phyloP scores from a whole-genome alignment of 108 stramenopile genomes.

The Cyclotella kingstonii region DNA sequence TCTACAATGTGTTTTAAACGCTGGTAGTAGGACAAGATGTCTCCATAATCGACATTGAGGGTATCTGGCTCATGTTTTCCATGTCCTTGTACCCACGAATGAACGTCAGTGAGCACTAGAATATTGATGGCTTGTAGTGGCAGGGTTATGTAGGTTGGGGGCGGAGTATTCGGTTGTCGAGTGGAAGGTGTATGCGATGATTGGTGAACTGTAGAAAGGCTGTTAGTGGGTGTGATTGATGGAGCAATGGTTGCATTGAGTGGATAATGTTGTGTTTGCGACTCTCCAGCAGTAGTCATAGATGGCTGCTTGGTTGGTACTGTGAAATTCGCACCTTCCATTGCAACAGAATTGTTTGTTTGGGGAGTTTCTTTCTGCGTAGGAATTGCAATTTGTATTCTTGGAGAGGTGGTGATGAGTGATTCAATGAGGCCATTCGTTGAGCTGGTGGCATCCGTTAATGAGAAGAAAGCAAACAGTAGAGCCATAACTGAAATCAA shows the following conservation, averaged over 20 bases:
- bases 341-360: constrained; percentile 6
- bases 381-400: background rate
- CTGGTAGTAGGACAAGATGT: constrained; percentile 69
- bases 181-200: constrained; percentile 7
- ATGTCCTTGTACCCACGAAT: constrained; percentile 73
- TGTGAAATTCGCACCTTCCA: background rate
- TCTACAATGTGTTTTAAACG: constrained; percentile 29
- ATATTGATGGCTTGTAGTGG: constrained; percentile 60
- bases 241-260: background rate
- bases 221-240: background rate
- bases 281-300: background rate
- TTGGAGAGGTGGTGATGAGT: background rate
- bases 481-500: too few relatives aligned
- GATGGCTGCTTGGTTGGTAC: background rate
- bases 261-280: background rate
- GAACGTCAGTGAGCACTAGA: constrained; percentile 71
- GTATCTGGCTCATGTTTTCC: constrained; percentile 46
- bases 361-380: background rate
- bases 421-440: too few relatives aligned
- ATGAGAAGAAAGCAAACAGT: too few relatives aligned
- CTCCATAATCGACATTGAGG: constrained; percentile 70
- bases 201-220: background rate
- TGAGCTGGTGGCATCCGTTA: too few relatives aligned
- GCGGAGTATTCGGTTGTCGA: background rate
- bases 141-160: constrained; percentile 35